Evolutionary conservation across 768 basidiomycete species (phyloP).

Genomic region (Lactarius hengduanensis): DNA sequence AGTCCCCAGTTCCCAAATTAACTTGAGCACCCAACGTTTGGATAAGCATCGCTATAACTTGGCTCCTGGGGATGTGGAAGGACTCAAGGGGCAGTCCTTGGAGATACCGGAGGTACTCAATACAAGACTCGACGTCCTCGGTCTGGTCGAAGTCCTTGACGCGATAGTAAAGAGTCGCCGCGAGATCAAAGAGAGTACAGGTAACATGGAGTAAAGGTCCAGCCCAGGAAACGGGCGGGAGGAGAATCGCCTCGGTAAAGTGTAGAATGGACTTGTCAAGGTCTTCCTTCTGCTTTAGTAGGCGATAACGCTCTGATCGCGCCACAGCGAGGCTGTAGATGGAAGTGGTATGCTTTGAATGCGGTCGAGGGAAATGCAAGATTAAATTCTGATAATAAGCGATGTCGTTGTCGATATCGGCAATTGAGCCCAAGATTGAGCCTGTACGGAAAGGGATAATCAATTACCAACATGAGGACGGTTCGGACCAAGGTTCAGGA

Average conservation of each 20-base stretch:
- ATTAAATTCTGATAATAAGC: neutral
- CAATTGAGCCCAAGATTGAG: neutral
- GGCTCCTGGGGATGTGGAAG: neutral
- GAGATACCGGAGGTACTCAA: neutral
- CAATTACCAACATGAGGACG: too few species aligned
- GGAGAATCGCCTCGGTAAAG: neutral
- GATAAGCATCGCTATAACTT: neutral
- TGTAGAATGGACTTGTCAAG: neutral
- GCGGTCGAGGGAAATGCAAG: neutral
- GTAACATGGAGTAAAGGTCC: neutral
- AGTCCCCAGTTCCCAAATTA: neutral
- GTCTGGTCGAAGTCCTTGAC: neutral
- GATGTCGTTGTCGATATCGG: neutral
- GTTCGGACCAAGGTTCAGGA: too few species aligned
- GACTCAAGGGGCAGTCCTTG: neutral
- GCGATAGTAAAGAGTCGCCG: neutral
- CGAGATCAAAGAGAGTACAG: neutral
- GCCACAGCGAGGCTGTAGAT: neutral
- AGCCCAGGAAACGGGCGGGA: neutral
- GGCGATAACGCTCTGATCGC: neutral
- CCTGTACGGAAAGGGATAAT: neutral
- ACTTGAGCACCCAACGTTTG: neutral
- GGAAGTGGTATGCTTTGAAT: neutral
- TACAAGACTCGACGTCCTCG: neutral
- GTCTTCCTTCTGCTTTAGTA: neutral